Evolutionary conservation across 805 yeast species (phyloP).

Genomic region (Millerozyma miso): DNA sequence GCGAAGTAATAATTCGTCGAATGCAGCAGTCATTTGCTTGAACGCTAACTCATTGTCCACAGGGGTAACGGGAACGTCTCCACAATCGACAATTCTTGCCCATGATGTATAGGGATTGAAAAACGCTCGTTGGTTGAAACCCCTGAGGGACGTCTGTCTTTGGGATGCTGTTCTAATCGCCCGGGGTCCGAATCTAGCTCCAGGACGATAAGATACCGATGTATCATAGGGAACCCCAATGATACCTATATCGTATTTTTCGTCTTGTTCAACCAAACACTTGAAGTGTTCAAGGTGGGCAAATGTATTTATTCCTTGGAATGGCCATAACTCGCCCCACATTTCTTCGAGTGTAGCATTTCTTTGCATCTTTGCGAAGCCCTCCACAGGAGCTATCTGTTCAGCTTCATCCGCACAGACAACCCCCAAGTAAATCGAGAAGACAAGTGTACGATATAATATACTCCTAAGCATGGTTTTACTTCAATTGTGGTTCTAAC

Average conservation of each 20-base stretch:
- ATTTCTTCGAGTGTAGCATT: conserved; percentile 41
- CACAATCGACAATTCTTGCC: conserved; percentile 52
- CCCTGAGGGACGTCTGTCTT: conserved; percentile 64
- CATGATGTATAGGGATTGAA: conserved; percentile 47
- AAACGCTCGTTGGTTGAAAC: conserved; percentile 64
- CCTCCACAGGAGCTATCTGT: no score
- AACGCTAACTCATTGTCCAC: conserved; percentile 53
- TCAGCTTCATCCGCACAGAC: no score
- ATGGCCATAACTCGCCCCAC: conserved; percentile 78
- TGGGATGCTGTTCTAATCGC: conserved; percentile 67
- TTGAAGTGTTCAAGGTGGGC: conserved; percentile 64
- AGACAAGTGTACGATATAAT: no score
- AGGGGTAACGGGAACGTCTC: conserved; percentile 57
- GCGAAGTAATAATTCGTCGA: conserved; percentile 52
- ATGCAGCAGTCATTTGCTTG: conserved; percentile 49
- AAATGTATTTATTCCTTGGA: conserved; percentile 63
- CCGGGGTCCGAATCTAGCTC: conserved; percentile 80
- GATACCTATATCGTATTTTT: conserved; percentile 61
- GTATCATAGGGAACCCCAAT: conserved; percentile 85
- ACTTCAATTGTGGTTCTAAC: no score
- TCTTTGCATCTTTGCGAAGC: conserved; percentile 16
- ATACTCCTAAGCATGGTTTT: no score
- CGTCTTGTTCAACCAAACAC: conserved; percentile 50
- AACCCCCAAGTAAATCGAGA: no score
- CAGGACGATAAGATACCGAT: conserved; percentile 72